A percentile compares a stretch with the other conserved stretches of the same genome.
phyloP scores from a whole-genome alignment of 495 filamentous ascomycete genomes.

The Annulohypoxylon maeteangense region DNA sequence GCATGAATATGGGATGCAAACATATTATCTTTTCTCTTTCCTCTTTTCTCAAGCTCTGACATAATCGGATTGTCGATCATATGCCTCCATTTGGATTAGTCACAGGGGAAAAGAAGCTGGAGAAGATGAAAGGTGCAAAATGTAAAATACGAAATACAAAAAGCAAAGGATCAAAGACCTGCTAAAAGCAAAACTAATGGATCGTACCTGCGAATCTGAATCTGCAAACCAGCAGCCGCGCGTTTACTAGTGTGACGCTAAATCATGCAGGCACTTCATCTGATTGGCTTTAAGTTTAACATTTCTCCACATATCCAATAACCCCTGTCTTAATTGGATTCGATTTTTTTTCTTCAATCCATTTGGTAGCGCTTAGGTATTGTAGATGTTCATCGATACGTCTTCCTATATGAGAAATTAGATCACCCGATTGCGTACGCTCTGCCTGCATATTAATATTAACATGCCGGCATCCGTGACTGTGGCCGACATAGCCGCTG shows the following conservation, averaged over 20 bases:
- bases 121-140: background rate
- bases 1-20: background rate
- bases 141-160: background rate
- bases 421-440: conserved; percentile 14
- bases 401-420: conserved; percentile 23
- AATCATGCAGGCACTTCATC: background rate
- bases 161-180: background rate
- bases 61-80: background rate
- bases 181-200: background rate
- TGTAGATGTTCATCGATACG: conserved; percentile 10
- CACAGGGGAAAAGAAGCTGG: background rate
- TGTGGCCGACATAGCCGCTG: conserved; percentile 33
- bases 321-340: conserved; percentile 27
- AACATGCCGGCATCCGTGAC: conserved; percentile 35
- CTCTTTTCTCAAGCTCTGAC: background rate
- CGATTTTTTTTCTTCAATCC: conserved; percentile 24
- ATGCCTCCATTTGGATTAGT: background rate
- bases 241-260: conserved; percentile 34
- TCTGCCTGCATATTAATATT: conserved; percentile 18
- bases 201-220: conserved; percentile 20
- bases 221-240: conserved; percentile 35
- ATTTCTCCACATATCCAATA: conserved; percentile 23
- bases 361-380: conserved; percentile 34
- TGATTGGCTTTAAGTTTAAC: conserved; percentile 23
- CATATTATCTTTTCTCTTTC: background rate